These are phyloP conservation scores for Dryas drummondii DNA, from an alignment of 306 rosid species.

Conservation along the genomic window DNA sequence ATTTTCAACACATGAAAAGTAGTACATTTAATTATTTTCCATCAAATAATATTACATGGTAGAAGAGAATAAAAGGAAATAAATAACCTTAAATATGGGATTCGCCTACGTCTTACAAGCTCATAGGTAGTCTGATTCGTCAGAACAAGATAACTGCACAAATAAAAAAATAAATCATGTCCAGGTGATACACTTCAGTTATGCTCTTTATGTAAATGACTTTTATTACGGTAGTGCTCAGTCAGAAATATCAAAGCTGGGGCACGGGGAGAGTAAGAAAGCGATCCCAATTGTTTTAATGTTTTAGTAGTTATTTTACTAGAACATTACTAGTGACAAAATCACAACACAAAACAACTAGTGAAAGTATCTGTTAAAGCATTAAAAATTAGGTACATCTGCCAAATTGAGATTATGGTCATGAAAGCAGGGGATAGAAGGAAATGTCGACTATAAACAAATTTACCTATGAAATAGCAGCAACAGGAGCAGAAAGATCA, in stretches of 20 bases:
- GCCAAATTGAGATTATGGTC: not conserved
- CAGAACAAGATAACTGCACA: constrained; percentile 82
- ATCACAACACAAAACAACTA: not conserved
- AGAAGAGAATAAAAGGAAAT: constrained; percentile 20
- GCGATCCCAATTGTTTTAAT: not conserved
- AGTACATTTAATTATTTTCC: constrained; percentile 3
- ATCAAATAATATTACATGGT: constrained; percentile 6
- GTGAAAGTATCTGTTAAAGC: not conserved
- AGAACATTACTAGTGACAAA: not conserved
- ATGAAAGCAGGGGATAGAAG: not conserved
- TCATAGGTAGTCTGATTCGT: constrained; percentile 95
- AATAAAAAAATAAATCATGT: constrained; percentile 6
- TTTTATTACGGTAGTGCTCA: not conserved
- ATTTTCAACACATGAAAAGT: constrained; percentile 6
- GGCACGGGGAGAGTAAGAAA: not conserved
- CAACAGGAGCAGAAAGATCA: constrained; percentile 75
- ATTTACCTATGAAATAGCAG: constrained; percentile 82
- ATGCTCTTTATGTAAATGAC: not conserved
- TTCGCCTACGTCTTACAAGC: constrained; percentile 93
- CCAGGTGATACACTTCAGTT: not conserved
- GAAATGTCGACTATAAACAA: constrained; percentile 4
- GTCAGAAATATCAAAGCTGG: not conserved
- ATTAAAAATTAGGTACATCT: not conserved
- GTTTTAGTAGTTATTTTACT: not conserved
- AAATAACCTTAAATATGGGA: constrained; percentile 80